Evolutionary conservation across 1,139 yeast genomes (phyloP), one percentile per base, ranked within the genome.

Genomic region (Groenewaldozyma sp.): DNA sequence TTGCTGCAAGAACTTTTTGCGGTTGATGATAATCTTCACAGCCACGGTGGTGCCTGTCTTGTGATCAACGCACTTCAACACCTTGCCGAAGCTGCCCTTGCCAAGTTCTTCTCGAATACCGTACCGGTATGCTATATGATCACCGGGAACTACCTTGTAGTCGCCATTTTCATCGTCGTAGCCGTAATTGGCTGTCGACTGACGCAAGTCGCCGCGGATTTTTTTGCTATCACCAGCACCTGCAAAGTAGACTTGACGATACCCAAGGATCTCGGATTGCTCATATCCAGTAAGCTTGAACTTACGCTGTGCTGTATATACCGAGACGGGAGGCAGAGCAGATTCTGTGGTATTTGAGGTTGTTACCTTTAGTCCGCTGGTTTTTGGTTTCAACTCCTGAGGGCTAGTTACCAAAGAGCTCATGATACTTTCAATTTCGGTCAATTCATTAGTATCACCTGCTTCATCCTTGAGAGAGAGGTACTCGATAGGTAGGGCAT

Each of bases 81-180:
- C 95, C 44, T 77, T 78, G 0, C 95, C 95, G 65, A 86, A 86
- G 24, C 91, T 78, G 3, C 95, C 95, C 43, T 73, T 77, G 0
- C 95, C 95, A 14, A 86, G 64, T 3, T 68, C 62, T 2, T 67
- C 60, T 24, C 71, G 45, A 5, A 83, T 74, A 48, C 82, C 78
- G 53, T 79, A 86, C 31, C 94, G 62, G 56, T 78, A 86, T 40
- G 79, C 81, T 36, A 86, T 72, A 51, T 86, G 95, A 53, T 84
- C 95, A 3, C 80, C 74, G 1, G 64, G 59, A 1, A 66, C 55
- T 1, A 76, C 65, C 5, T 67, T 64, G 50, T 82, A 79, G 53
- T 82, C 82, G 2, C 86, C 83, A 10, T 71, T 63, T 2, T 60
- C 58, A 55, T 83, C 93, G 56, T 83, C 94, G 56, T 79, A 82